Evolutionary conservation across 768 basidiomycete species (phyloP), one percentile per base, ranked within the genome.

Genomic region (Boletus sp.): DNA sequence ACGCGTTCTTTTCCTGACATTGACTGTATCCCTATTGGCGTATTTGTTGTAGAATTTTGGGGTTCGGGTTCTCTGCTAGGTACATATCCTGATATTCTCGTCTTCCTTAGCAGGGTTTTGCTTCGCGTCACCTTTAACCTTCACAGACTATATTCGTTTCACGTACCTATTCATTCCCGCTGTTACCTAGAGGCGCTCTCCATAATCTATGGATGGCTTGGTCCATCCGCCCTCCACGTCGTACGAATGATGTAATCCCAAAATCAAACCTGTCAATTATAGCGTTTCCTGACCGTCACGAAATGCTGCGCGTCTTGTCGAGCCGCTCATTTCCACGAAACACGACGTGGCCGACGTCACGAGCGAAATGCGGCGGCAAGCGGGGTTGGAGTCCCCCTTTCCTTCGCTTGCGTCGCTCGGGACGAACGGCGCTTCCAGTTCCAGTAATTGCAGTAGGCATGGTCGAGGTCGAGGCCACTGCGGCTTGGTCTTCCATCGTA

Each of bases 301-400:
- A 51, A 28, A 18, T n/a, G 14, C n/a, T 46, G n/a, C 8, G 37
- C 33, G 35, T 18, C 4, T 29, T 35, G 11, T 60, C 53, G 14
- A 84, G 60, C 35, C 64, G 72, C 58, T 85, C 83, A 62, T 83
- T 83, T 30, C 90, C 89, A 47, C 83, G 72, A 63, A 88, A 86
- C 5, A 89, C 71, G 18, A 86, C 77, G 67, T 92, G 89, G 0
- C 87, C 89, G 3, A 76, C 78, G 49, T 82, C 76, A 30, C 80
- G 79, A 49, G 84, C 82, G 66, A 86, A 89, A 17, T 90, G 73
- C 3, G 87, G 89, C 0, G 80, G 79, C 7, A 71, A 61, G 8
- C 80, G 80, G n/a, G 79, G 66, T 7, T 51, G 46, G 3, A 67
- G 67, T 2, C 54, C 51, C 47, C 63, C 68, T 50, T 64, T 69